These are phyloP conservation scores for Pythium aquatile DNA, from an alignment of 352 stramenopile genomes.

Conservation along the genomic window DNA sequence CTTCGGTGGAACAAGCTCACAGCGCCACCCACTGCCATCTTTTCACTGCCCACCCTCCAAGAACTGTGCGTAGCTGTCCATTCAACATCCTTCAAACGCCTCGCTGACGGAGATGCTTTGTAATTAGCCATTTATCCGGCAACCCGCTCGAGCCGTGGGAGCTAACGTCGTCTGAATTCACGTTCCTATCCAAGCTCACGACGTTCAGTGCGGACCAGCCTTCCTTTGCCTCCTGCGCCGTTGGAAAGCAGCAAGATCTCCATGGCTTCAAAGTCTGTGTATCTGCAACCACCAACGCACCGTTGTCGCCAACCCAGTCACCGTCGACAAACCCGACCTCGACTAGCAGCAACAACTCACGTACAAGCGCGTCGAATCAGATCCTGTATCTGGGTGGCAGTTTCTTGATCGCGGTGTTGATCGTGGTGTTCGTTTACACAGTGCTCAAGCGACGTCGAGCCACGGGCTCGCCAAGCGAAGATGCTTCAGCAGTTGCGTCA, in stretches of 20 bases:
- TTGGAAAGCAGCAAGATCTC: slow-evolving; percentile 29
- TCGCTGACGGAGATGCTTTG: not conserved
- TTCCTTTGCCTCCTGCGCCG: slow-evolving; percentile 39
- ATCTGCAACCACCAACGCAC: not conserved
- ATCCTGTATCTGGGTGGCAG: slow-evolving; percentile 38
- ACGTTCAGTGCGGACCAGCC: slow-evolving; percentile 37
- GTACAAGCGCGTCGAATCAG: slow-evolving; percentile 19
- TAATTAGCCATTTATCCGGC: slow-evolving; percentile 29
- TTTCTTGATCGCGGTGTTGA: slow-evolving; percentile 36
- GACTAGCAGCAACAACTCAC: not conserved
- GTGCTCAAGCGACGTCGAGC: slow-evolving; percentile 20
- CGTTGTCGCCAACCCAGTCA: not conserved
- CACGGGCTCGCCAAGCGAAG: not conserved
- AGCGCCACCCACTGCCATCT: slow-evolving; percentile 7
- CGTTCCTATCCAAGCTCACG: slow-evolving; percentile 33
- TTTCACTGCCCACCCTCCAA: slow-evolving; percentile 13
- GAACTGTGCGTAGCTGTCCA: slow-evolving; percentile 11
- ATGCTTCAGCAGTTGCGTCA: not conserved
- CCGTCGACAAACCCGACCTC: not conserved
- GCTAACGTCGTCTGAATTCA: slow-evolving; percentile 25
- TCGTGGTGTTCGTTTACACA: slow-evolving; percentile 24
- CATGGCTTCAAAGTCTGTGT: slow-evolving; percentile 36
- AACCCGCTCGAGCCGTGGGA: slow-evolving; percentile 38
- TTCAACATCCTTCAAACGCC: not conserved
- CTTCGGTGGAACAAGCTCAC: slow-evolving; percentile 22